A percentile compares a stretch with the other conserved stretches of the same genome.
phyloP scores from a whole-genome alignment of 352 stramenopile species.

The Globisporangium megalacanthum region DNA sequence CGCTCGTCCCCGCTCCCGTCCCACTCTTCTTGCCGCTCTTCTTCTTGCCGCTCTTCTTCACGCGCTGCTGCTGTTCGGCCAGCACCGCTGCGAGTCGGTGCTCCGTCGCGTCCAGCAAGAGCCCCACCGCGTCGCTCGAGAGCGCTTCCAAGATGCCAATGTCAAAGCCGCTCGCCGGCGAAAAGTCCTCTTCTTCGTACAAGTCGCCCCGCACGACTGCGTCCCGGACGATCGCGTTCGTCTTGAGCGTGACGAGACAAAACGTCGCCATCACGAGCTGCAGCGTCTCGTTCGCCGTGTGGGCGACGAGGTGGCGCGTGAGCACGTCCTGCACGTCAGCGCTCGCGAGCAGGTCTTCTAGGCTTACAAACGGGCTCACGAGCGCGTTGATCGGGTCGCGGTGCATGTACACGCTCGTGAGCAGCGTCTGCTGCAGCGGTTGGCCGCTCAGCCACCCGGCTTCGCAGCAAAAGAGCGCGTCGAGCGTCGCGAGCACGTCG shows the following conservation, averaged over 20 bases:
- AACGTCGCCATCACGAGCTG: constrained; percentile 69
- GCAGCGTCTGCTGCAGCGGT: constrained; percentile 83
- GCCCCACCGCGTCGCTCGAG: constrained; percentile 28
- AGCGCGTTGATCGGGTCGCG: constrained; percentile 68
- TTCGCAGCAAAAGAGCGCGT: constrained; percentile 73
- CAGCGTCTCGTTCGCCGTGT: constrained; percentile 43
- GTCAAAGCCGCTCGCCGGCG: constrained; percentile 59
- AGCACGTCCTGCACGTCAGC: constrained; percentile 26
- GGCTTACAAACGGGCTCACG: constrained; percentile 20
- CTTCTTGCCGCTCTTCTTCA: constrained; percentile 52
- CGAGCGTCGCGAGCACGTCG: constrained; percentile 70
- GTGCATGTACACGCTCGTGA: constrained; percentile 89
- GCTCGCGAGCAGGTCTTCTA: constrained; percentile 16
- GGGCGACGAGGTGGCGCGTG: constrained; percentile 21
- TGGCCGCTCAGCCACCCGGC: constrained; percentile 81
- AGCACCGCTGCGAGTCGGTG: constrained; percentile 41
- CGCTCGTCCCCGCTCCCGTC: constrained; percentile 2
- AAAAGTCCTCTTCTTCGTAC: constrained; percentile 96
- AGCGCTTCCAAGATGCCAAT: constrained; percentile 39
- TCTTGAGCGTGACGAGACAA: constrained; percentile 64
- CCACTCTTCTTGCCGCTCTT: constrained; percentile 49
- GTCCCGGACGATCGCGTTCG: constrained; percentile 71
- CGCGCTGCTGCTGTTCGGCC: constrained; percentile 40
- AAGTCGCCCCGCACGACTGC: constrained; percentile 91
- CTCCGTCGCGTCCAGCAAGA: constrained; percentile 37